A percentile compares a stretch with the other conserved stretches of the same genome.
phyloP scores from a whole-genome alignment of 1,139 yeast species.

The Lodderomyces margitis region DNA sequence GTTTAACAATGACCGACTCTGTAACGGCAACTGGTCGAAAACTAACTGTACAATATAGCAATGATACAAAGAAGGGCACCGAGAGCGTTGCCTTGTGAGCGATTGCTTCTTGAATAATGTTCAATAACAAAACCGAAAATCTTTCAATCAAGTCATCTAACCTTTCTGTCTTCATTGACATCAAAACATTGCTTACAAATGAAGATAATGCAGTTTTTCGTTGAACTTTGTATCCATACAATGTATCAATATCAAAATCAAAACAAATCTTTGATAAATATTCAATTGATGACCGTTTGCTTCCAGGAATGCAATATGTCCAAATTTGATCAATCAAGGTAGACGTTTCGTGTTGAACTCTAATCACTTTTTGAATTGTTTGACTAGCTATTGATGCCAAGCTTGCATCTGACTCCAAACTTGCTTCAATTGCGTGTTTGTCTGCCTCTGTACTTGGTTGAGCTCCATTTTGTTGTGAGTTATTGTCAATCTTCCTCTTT shows the following conservation, averaged over 20 bases:
- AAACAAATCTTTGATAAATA: slow-evolving; percentile 49
- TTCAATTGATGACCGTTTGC: slow-evolving; percentile 45
- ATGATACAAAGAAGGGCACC: slow-evolving; percentile 54
- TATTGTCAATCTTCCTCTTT: slow-evolving; percentile 6
- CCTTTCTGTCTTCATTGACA: slow-evolving; percentile 39
- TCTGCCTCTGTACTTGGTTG: neutral
- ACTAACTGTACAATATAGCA: slow-evolving; percentile 50
- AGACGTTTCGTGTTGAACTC: slow-evolving; percentile 34
- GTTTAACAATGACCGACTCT: slow-evolving; percentile 23
- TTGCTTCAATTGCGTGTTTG: neutral
- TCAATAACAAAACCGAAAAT: slow-evolving; percentile 41
- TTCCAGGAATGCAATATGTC: slow-evolving; percentile 49
- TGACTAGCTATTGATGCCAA: slow-evolving; percentile 1
- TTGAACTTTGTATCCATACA: slow-evolving; percentile 28
- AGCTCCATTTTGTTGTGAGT: slow-evolving; percentile 1
- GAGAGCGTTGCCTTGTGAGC: slow-evolving; percentile 28
- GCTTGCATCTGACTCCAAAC: neutral
- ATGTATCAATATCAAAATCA: slow-evolving; percentile 29
- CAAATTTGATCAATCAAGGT: slow-evolving; percentile 37
- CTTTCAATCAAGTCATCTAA: slow-evolving; percentile 43
- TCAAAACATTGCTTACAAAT: slow-evolving; percentile 34
- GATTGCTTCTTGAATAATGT: slow-evolving; percentile 28
- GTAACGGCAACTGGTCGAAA: slow-evolving; percentile 60
- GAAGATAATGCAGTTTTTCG: slow-evolving; percentile 33
- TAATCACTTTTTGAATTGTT: slow-evolving; percentile 19